Evolutionary conservation across 1,284 basidiomycete genomes (phyloP), one percentile per base, ranked within the genome.

Genomic region (Apiotrichum akiyoshidainum): DNA sequence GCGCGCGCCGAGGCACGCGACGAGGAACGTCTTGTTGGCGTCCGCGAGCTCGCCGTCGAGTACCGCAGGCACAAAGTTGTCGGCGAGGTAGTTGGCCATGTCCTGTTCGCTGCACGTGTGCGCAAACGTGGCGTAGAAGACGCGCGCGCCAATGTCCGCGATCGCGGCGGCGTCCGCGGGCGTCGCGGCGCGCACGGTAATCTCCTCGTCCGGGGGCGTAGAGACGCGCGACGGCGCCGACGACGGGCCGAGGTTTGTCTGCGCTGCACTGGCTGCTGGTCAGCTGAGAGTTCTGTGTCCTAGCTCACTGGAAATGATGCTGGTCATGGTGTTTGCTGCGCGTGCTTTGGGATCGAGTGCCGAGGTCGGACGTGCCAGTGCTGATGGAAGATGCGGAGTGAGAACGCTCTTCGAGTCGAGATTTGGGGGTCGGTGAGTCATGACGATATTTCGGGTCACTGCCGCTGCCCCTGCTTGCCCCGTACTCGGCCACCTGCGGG

Each of bases 111-210:
- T 41, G 46, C 61, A 63, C 6, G 58, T 59, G 45, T 59, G 55
- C 33, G 46, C 58, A 31, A 63, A 63, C 10, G 61, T 63, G 19
- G 17, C 40, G 19, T 41, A 19, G 33, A 63, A 63, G 7, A 57
- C 55, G 13, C 49, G 47, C 22, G 41, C 21, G 3, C 58, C 61
- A 14, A 63, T 49, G 19, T 44, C 34, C 1, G 55, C 54, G n/a
- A 63, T 63, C 4, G 19, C 22, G 2, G 12, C 34, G 1, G 61
- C 61, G 49, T 63, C 61, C 35, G 11, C 21, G 2, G 11, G 16
- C 8, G 31, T 31, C 13, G 61, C 61, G 7, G 11, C 37, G 4
- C 89, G 31, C 41, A 58, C 17, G 4, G 33, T 21, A 2, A 57
- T 26, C 26, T 31, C 26, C 12, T 37, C 40, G 11, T 19, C 26